Evolutionary conservation across 2,329 filamentous ascomycete genomes (phyloP).

Genomic region (Neofusicoccum cordaticola): DNA sequence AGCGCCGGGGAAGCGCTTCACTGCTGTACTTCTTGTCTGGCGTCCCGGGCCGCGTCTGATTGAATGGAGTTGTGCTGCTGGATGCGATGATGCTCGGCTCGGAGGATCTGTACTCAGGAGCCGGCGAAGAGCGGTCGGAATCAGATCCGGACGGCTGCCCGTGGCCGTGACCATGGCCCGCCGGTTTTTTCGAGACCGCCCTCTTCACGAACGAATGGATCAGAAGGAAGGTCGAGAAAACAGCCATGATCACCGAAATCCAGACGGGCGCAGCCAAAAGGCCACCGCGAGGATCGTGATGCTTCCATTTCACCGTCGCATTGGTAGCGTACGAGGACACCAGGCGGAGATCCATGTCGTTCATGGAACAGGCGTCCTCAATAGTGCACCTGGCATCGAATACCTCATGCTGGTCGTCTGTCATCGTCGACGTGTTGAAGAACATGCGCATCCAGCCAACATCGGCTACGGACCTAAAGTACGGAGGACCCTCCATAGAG

Average conservation of each 20-base stretch:
- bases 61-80: constrained; percentile 5
- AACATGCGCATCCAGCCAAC: constrained; percentile 49
- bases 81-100: constrained; percentile 9
- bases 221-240: constrained; percentile 29
- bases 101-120: constrained; percentile 6
- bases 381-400: constrained; percentile 32
- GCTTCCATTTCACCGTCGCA: constrained; percentile 31
- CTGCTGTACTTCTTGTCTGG: constrained; percentile 10
- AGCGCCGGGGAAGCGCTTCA: constrained; percentile 12
- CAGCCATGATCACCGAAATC: constrained; percentile 31
- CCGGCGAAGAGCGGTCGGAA: constrained; percentile 4
- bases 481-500: constrained; percentile 47
- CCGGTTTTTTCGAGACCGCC: constrained; percentile 22
- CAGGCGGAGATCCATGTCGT: constrained; percentile 34
- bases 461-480: constrained; percentile 38
- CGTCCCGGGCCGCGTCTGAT: constrained; percentile 7
- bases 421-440: constrained; percentile 49
- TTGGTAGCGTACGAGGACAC: constrained; percentile 27
- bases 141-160: background rate
- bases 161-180: constrained; percentile 18
- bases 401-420: constrained; percentile 25
- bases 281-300: constrained; percentile 24
- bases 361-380: constrained; percentile 34
- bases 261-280: constrained; percentile 32
- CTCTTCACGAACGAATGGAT: constrained; percentile 31